Evolutionary conservation across 1,284 basidiomycete genomes (phyloP).

Genomic region (Macrocystidia cucumis): DNA sequence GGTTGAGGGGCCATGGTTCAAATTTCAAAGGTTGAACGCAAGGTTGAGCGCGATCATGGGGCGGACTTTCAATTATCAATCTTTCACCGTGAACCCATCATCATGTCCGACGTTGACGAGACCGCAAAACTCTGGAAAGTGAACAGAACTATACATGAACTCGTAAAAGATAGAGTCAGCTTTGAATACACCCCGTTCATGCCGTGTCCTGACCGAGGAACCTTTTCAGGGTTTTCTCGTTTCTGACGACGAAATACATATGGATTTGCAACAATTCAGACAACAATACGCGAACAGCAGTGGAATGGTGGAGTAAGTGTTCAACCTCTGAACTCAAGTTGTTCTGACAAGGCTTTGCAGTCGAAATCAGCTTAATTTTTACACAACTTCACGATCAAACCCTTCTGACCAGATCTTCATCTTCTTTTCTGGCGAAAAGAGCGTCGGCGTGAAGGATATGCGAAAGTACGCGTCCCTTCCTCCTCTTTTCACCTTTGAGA

Average conservation of each 20-base stretch:
- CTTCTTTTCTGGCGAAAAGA: slow-evolving; percentile 90
- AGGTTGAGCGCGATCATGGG: slow-evolving; percentile 11
- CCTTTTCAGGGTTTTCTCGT: slow-evolving; percentile 74
- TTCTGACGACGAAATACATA: slow-evolving; percentile 84
- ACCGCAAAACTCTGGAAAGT: slow-evolving; percentile 90
- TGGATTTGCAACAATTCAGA: slow-evolving; percentile 76
- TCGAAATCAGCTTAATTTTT: slow-evolving; percentile 84
- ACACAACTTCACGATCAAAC: slow-evolving; percentile 66
- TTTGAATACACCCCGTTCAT: slow-evolving; percentile 6
- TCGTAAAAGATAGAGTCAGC: slow-evolving; percentile 85
- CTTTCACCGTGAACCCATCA: slow-evolving; percentile 19
- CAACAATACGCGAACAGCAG: slow-evolving; percentile 54
- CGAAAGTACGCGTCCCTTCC: slow-evolving; percentile 67
- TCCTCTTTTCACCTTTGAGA: slow-evolving; percentile 3
- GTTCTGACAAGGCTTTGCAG: slow-evolving; percentile 43
- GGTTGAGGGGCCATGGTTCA: slow-evolving; percentile 29
- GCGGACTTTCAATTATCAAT: slow-evolving; percentile 30
- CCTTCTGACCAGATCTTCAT: slow-evolving; percentile 84
- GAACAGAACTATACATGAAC: slow-evolving; percentile 94
- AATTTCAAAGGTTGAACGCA: slow-evolving; percentile 3
- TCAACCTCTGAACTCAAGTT: too few relatives aligned
- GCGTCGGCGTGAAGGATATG: slow-evolving; percentile 94
- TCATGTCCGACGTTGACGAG: slow-evolving; percentile 66
- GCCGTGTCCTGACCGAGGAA: slow-evolving; percentile 15
- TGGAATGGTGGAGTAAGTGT: slow-evolving; percentile 59